Percentiles rank a stretch among this genome's conserved stretches.
These are phyloP conservation scores for Fusarium pseudocircinatum DNA, from an alignment of 2,329 filamentous ascomycete species.

Conservation along the genomic window DNA sequence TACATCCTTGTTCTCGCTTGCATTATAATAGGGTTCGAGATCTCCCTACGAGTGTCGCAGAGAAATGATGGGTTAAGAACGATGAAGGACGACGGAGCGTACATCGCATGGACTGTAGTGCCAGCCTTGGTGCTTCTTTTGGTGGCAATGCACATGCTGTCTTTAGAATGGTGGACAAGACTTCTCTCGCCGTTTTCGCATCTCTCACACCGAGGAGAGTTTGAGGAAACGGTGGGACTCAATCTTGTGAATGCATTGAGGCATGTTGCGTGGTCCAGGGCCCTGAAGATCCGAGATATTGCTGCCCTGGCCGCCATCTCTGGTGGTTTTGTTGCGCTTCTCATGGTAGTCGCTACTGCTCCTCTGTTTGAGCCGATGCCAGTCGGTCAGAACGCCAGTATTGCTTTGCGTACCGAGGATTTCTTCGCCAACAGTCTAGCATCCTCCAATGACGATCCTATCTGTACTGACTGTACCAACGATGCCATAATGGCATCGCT, in stretches of 20 bases:
- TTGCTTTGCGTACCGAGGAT: slow-evolving; percentile 42
- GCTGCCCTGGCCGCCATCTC: slow-evolving; percentile 42
- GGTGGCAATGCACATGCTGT: slow-evolving; percentile 45
- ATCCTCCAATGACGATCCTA: slow-evolving; percentile 35
- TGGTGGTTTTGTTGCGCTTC: slow-evolving; percentile 42
- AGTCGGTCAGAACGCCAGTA: slow-evolving; percentile 30
- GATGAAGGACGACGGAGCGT: slow-evolving; percentile 42
- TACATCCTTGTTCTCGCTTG: slow-evolving; percentile 42
- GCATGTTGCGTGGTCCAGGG: slow-evolving; percentile 41
- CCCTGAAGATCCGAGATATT: slow-evolving; percentile 41
- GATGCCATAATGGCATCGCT: slow-evolving; percentile 48
- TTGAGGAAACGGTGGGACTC: slow-evolving; percentile 44
- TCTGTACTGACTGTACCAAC: slow-evolving; percentile 39
- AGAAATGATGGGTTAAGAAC: slow-evolving; percentile 45
- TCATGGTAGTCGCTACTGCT: slow-evolving; percentile 47
- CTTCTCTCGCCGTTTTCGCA: slow-evolving; percentile 48
- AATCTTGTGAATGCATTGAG: slow-evolving; percentile 47
- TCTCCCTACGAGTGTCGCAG: slow-evolving; percentile 46
- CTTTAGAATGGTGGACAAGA: slow-evolving; percentile 47
- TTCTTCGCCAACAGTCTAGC: slow-evolving; percentile 45
- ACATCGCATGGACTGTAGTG: slow-evolving; percentile 50
- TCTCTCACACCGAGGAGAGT: slow-evolving; percentile 42
- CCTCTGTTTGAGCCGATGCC: slow-evolving; percentile 47
- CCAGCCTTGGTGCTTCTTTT: slow-evolving; percentile 45
- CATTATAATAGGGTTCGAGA: slow-evolving; percentile 49